These are phyloP conservation scores for Colletotrichum eleusines DNA, from an alignment of 2,329 filamentous ascomycete genomes.

Conservation along the genomic window DNA sequence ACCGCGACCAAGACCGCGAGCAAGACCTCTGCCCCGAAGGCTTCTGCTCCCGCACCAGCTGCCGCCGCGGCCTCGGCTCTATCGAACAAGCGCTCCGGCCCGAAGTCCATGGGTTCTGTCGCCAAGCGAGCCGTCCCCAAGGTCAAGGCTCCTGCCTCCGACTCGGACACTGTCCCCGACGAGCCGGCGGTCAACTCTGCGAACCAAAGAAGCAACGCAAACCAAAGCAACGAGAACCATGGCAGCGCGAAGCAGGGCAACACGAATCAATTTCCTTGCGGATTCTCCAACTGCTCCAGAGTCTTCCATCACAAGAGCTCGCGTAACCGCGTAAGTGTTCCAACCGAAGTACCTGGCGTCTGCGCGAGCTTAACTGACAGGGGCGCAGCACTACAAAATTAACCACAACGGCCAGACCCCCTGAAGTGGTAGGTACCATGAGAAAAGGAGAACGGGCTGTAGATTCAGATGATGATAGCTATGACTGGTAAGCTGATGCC, in stretches of 20 bases:
- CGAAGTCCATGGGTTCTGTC: background rate
- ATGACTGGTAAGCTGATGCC: background rate
- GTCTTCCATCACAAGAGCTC: background rate
- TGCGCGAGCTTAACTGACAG: background rate
- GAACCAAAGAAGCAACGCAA: too few species aligned
- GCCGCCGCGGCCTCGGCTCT: background rate
- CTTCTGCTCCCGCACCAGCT: background rate
- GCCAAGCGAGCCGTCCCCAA: background rate
- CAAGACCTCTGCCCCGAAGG: background rate
- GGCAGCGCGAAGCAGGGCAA: too few species aligned
- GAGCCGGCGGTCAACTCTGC: background rate
- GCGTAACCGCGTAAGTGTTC: background rate
- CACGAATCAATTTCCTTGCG: background rate
- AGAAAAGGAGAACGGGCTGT: too few species aligned
- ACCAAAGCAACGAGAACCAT: too few species aligned
- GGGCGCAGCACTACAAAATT: background rate
- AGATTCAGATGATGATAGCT: background rate
- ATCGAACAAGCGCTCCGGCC: background rate
- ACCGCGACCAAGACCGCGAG: too few species aligned
- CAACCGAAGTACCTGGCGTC: rapidly evolving
- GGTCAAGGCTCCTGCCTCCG: background rate
- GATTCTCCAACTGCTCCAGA: background rate
- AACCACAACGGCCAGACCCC: background rate
- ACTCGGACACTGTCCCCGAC: background rate
- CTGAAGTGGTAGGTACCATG: background rate